phyloP scores from a whole-genome alignment of 1,139 yeast genomes.

The Kodamaea suecica region DNA sequence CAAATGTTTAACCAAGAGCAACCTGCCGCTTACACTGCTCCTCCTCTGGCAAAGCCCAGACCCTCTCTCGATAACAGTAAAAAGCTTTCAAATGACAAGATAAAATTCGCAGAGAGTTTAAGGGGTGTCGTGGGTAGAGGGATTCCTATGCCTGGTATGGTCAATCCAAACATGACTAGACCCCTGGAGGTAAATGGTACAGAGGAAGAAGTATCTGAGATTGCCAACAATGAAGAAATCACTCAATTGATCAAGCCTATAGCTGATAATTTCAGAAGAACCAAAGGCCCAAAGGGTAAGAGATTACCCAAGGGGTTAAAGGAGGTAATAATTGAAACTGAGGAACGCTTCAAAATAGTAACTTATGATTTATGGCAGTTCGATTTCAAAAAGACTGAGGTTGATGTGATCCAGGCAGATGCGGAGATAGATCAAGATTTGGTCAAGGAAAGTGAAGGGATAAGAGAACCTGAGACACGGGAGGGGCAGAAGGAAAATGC shows the following conservation, averaged over 20 bases:
- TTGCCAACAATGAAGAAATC: not conserved
- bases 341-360: constrained; percentile 28
- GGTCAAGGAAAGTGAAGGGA: not conserved
- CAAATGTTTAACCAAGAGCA: constrained; percentile 51
- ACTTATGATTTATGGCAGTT: constrained; percentile 40
- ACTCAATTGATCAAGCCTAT: not conserved
- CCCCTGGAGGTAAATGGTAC: constrained; percentile 7
- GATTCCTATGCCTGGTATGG: constrained; percentile 66
- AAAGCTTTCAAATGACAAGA: constrained; percentile 32
- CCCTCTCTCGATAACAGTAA: constrained; percentile 7
- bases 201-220: constrained; percentile 12
- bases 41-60: constrained; percentile 1
- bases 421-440: not conserved
- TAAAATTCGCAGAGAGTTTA: constrained; percentile 52
- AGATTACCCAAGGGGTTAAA: constrained; percentile 63
- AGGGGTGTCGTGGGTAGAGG: constrained; percentile 56
- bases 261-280: constrained; percentile 34
- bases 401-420: not conserved
- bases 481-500: too few relatives aligned
- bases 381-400: constrained; percentile 3
- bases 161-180: constrained; percentile 21
- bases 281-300: constrained; percentile 76
- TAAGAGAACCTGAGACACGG: not conserved
- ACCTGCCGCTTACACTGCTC: constrained; percentile 3
- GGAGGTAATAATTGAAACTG: constrained; percentile 36